Evolutionary conservation across 768 basidiomycete genomes (phyloP), one percentile per base, ranked within the genome.

Genomic region (Termitomyces sp.): DNA sequence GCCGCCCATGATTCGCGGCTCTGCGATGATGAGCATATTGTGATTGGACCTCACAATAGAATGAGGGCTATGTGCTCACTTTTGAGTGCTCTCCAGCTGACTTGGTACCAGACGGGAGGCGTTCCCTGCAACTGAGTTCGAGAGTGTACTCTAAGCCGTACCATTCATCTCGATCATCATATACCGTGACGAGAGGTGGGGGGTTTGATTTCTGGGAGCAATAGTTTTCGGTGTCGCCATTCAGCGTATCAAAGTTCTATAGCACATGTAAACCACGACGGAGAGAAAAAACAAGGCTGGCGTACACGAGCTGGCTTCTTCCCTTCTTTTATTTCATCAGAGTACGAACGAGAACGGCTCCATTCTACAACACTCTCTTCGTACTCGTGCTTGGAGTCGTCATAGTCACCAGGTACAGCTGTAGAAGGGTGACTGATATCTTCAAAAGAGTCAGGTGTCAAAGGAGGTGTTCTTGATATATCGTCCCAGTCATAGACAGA

Each of bases 1-100:
- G 72, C 72, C 0, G 72, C 74, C 76, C 78, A 78, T 7, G 76
- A 77, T 61, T 76, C 73, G 55, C 70, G 72, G 53, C 76, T 77
- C 77, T 78, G 9, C 3, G 27, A 44, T 44, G 12, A n/a, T 55
- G 35, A 19, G 10, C 4, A 45, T 28, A 43, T 28, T 3, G 21
- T 23, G 23, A 42, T 51, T 21, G 3, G 5, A 11, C 23, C n/a
- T 25, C 28, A 37, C 35, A 5, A 43, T 23, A 32, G 12, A 27
- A 25, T 3, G 51, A 23, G 32, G n/a, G 46, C 28, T 46, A 32
- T 8, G 27, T 5, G 60, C 63, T 34, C 44, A 72, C 76, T 67
- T 73, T 72, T 40, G 74, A 76, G 62, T 74, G 72, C 63, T 78
- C 74, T 17, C 76, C 74, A 21, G 58, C 65, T 23, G 68, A 61